These are phyloP conservation scores for Cryptococcus sp. DNA, from an alignment of 1,284 basidiomycete species.

Conservation along the genomic window DNA sequence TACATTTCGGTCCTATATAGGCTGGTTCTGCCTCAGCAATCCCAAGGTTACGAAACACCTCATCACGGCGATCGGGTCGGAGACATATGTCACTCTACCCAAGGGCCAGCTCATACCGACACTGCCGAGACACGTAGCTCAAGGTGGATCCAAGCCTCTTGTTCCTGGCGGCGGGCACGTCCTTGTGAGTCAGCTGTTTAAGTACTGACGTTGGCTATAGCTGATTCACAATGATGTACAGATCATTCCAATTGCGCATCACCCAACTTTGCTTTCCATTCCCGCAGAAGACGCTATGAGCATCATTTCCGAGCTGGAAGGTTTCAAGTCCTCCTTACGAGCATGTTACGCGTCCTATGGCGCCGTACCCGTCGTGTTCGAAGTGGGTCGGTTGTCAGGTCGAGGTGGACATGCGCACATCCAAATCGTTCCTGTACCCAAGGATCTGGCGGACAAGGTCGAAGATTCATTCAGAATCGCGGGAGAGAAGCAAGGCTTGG, in stretches of 20 bases:
- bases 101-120: slow-evolving; percentile 91
- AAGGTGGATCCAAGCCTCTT: slow-evolving; percentile 51
- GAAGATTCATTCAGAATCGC: slow-evolving; percentile 69
- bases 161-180: slow-evolving; percentile 94
- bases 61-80: slow-evolving; percentile 85
- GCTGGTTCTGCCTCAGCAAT: slow-evolving; percentile 96
- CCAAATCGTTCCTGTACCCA: slow-evolving; percentile 80
- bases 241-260: slow-evolving; percentile 77
- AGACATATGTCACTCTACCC: slow-evolving; percentile 89
- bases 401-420: slow-evolving; percentile 94
- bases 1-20: slow-evolving; percentile 43
- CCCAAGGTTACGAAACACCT: slow-evolving; percentile 87
- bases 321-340: slow-evolving; percentile 75
- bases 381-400: slow-evolving; percentile 77
- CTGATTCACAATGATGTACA: slow-evolving; percentile 5
- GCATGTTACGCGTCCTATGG: slow-evolving; percentile 70
- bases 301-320: slow-evolving; percentile 76
- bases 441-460: slow-evolving; percentile 62
- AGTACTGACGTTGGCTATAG: too few species aligned
- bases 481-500: slow-evolving; percentile 66
- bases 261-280: slow-evolving; percentile 65
- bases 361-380: slow-evolving; percentile 74
- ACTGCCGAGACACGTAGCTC: slow-evolving; percentile 53
- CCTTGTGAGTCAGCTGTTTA: slow-evolving; percentile 54
- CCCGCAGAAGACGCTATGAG: slow-evolving; percentile 72